These are phyloP conservation scores for Agastache rugosa DNA, from an alignment of 257 asterid species.

Conservation along the genomic window DNA sequence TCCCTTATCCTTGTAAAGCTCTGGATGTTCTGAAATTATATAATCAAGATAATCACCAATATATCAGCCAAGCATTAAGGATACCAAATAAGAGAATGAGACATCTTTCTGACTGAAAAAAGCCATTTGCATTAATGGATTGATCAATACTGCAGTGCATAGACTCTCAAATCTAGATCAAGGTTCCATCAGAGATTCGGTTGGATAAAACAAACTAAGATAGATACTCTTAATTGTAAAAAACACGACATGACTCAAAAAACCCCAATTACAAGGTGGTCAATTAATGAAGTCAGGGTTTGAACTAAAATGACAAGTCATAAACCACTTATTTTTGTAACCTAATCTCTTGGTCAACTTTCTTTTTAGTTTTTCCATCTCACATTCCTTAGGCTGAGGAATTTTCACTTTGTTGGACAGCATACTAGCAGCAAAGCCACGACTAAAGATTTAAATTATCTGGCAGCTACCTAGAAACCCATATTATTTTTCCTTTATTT, in stretches of 20 bases:
- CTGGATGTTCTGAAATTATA: constrained; percentile 69
- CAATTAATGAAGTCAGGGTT: neutral
- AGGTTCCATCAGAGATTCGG: neutral
- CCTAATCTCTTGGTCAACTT: neutral
- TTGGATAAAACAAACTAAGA: neutral
- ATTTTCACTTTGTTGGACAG: constrained; percentile 1
- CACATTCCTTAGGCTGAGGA: neutral
- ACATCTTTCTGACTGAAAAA: neutral
- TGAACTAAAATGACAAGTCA: neutral
- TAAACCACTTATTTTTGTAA: neutral
- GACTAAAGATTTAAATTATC: neutral
- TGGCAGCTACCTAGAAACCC: constrained; percentile 2
- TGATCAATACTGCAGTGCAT: neutral
- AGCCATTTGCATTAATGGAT: neutral
- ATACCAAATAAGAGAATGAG: neutral
- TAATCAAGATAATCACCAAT: constrained; percentile 25
- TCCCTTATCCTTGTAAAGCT: constrained; percentile 64
- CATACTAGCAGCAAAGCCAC: constrained; percentile 19
- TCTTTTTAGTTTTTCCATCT: neutral
- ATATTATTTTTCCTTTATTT: neutral
- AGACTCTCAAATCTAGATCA: neutral
- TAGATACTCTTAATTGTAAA: neutral
- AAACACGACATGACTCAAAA: neutral
- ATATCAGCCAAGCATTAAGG: constrained; percentile 21
- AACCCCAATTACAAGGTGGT: constrained; percentile 10